A percentile compares a stretch with the other conserved stretches of the same genome.
These are phyloP conservation scores for Amyloporia xantha DNA, from an alignment of 768 basidiomycete species.

Conservation along the genomic window DNA sequence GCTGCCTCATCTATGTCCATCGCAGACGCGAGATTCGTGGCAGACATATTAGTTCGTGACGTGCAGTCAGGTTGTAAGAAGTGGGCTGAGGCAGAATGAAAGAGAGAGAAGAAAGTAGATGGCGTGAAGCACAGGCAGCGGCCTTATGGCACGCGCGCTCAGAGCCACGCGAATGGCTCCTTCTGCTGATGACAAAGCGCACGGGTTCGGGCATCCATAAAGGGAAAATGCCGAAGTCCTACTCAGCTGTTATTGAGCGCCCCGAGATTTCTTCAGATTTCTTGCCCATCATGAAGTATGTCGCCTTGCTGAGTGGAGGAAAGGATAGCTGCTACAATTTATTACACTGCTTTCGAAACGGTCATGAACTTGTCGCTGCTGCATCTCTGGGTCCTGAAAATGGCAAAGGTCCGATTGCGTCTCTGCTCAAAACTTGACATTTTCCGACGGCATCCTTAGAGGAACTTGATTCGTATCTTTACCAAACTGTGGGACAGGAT, in stretches of 20 bases:
- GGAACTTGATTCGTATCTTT: conserved; percentile 97
- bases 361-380: conserved; percentile 82
- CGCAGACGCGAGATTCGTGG: conserved; percentile 32
- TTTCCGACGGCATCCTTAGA: conserved; percentile 44
- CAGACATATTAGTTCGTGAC: conserved; percentile 29
- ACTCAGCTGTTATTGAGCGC: background rate
- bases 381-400: conserved; percentile 80
- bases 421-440: conserved; percentile 11
- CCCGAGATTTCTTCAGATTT: background rate
- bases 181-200: conserved; percentile 2
- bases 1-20: conserved; percentile 86
- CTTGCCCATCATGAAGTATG: conserved; percentile 65
- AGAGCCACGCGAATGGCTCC: background rate
- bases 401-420: conserved; percentile 63
- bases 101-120: background rate
- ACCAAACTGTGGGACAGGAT: conserved; percentile 98
- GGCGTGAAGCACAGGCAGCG: background rate
- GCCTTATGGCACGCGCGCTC: background rate
- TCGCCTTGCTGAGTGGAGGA: conserved; percentile 92
- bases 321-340: conserved; percentile 98
- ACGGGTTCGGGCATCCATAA: background rate
- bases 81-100: conserved; percentile 5
- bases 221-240: conserved; percentile 1
- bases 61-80: conserved; percentile 7
- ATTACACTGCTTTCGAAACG: conserved; percentile 78